Percentiles rank a stretch among this genome's conserved stretches.
Evolutionary conservation across 108 stramenopile species (phyloP).

Genomic region (Chaetoceros muelleri): DNA sequence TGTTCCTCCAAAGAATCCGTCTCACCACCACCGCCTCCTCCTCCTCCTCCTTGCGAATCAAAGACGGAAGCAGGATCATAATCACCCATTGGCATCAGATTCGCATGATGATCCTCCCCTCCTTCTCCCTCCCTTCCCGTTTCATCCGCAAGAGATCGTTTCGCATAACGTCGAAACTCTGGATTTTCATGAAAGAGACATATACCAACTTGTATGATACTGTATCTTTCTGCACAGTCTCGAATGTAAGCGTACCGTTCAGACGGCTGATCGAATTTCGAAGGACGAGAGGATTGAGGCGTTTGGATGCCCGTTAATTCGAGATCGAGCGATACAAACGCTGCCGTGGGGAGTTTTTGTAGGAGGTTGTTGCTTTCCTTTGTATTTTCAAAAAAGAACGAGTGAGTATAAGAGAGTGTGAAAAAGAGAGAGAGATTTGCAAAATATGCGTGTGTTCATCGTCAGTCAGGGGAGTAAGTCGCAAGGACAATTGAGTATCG

Average conservation of each 20-base stretch:
- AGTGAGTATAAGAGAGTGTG: neutral
- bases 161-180: neutral
- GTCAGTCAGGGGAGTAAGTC: neutral
- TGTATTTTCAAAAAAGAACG: neutral
- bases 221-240: constrained; percentile 44
- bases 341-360: constrained; percentile 43
- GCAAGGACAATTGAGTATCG: neutral
- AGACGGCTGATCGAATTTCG: constrained; percentile 51
- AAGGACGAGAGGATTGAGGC: constrained; percentile 14
- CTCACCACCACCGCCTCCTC: neutral
- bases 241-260: constrained; percentile 26
- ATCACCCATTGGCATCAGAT: constrained; percentile 3
- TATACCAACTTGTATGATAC: constrained; percentile 69
- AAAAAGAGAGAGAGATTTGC: constrained; percentile 2
- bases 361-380: constrained; percentile 61
- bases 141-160: neutral
- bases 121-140: neutral
- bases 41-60: neutral
- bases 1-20: neutral
- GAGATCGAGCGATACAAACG: constrained; percentile 67
- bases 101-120: constrained; percentile 1
- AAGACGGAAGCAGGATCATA: constrained; percentile 26
- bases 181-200: constrained; percentile 56
- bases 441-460: neutral
- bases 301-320: constrained; percentile 79